phyloP scores from a whole-genome alignment of 1,139 yeast genomes.

The Suhomyces choctaworum region DNA sequence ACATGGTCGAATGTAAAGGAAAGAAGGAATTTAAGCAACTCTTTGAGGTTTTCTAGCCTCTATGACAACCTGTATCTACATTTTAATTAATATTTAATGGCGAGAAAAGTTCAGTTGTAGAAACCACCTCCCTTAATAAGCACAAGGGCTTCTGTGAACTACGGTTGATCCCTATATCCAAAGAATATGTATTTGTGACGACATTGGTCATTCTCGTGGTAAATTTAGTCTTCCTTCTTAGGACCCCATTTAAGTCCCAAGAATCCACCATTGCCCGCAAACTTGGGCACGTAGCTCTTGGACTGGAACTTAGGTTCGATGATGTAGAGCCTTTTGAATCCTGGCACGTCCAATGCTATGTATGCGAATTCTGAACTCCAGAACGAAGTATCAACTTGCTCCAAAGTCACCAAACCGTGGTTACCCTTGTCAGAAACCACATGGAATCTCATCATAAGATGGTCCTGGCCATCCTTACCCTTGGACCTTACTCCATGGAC shows the following conservation, averaged over 20 bases:
- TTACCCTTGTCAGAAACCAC: constrained; percentile 61
- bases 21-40: constrained; percentile 42
- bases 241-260: constrained; percentile 88
- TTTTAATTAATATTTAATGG: too few relatives aligned
- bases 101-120: too few relatives aligned
- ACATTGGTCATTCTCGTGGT: too few relatives aligned
- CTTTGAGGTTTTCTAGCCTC: constrained; percentile 30
- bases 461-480: constrained; percentile 77
- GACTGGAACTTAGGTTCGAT: constrained; percentile 61
- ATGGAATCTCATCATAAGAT: constrained; percentile 79
- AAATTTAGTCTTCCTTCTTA: constrained; percentile 49
- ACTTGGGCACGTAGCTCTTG: constrained; percentile 36
- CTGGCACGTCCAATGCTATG: constrained; percentile 75
- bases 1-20: constrained; percentile 50
- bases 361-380: constrained; percentile 74
- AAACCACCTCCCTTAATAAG: too few relatives aligned
- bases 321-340: constrained; percentile 64
- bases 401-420: constrained; percentile 72
- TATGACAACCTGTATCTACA: not conserved
- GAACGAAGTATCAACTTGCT: constrained; percentile 66
- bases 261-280: constrained; percentile 52
- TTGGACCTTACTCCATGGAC: constrained; percentile 54
- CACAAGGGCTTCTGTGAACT: too few relatives aligned
- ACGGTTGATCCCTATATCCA: too few relatives aligned
- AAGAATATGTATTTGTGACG: too few relatives aligned